Percentiles rank a stretch among this genome's conserved stretches.
Evolutionary conservation across 1,284 basidiomycete genomes (phyloP).

Genomic region (Trichosporon asahii): DNA sequence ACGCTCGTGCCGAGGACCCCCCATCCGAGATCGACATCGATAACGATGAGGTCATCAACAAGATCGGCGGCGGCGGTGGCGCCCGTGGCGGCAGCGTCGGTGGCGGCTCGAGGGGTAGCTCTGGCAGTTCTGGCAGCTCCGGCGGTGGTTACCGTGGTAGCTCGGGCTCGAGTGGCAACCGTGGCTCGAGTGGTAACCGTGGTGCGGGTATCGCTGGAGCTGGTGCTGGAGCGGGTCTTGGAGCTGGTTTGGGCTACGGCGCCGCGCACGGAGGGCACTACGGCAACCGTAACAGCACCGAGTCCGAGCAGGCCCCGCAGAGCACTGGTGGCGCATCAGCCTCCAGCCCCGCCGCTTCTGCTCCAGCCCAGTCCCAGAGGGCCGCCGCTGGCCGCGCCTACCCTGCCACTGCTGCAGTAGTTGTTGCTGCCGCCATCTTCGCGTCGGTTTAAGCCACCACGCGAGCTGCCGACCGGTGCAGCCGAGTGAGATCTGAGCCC

Average conservation of each 20-base stretch:
- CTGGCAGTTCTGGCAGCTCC: not conserved
- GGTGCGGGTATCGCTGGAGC: not conserved
- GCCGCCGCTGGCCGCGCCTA: no score
- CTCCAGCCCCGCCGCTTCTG: no score
- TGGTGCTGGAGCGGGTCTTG: not conserved
- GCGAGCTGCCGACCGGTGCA: no score
- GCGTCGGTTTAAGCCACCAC: not conserved
- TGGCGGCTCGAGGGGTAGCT: not conserved
- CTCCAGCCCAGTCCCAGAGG: not conserved
- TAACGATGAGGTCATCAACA: not conserved
- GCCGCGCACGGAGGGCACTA: not conserved
- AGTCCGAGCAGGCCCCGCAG: not conserved
- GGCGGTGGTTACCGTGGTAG: not conserved
- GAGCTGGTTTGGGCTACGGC: not conserved
- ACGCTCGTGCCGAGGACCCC: not conserved
- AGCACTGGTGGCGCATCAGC: not conserved
- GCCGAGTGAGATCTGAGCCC: not conserved
- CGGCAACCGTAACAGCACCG: not conserved
- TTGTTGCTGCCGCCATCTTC: not conserved
- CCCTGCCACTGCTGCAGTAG: not conserved
- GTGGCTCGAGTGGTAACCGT: not conserved
- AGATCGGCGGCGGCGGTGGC: not conserved
- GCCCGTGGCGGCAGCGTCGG: not conserved
- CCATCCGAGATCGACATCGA: not conserved
- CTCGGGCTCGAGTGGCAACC: not conserved